A percentile compares a stretch with the other conserved stretches of the same genome.
Conservation (phyloP, 164 flowering plant species). For the Magnolia sinica region DNA sequence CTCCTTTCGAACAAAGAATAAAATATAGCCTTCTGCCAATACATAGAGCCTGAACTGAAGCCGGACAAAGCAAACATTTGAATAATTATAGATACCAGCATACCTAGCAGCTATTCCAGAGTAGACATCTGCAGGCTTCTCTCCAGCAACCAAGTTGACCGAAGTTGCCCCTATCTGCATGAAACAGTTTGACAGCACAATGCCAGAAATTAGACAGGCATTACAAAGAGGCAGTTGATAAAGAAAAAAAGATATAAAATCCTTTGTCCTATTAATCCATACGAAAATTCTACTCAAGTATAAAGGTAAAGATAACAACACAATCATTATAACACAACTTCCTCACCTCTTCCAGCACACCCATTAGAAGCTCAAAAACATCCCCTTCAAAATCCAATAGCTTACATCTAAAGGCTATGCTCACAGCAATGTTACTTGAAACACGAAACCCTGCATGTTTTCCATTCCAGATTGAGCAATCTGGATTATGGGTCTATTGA, state of each 20-base stretch:
- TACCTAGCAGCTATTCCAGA: slow-evolving; percentile 90
- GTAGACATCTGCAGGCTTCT: slow-evolving; percentile 98
- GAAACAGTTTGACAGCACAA: slow-evolving; percentile 9
- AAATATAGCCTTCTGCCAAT: neutral
- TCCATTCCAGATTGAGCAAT: too few relatives aligned
- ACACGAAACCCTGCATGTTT: too few relatives aligned
- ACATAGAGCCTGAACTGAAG: neutral
- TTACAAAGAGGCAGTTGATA: neutral
- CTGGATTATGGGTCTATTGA: too few relatives aligned
- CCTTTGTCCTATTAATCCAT: neutral
- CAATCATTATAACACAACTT: too few relatives aligned
- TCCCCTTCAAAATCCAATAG: too few relatives aligned
- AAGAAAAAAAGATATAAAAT: neutral
- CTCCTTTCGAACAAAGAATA: neutral
- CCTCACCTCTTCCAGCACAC: too few relatives aligned
- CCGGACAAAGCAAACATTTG: neutral
- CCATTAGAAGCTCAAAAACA: too few relatives aligned
- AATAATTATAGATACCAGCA: neutral
- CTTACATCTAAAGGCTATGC: too few relatives aligned
- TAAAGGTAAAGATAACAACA: too few relatives aligned
- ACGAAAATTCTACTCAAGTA: too few relatives aligned
- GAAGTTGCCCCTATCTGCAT: slow-evolving; percentile 89
- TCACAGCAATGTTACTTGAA: too few relatives aligned
- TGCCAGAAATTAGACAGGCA: neutral
- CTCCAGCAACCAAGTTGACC: slow-evolving; percentile 85